These are phyloP conservation scores for Mycena sanguinolenta DNA, from an alignment of 768 basidiomycete genomes.

Conservation along the genomic window DNA sequence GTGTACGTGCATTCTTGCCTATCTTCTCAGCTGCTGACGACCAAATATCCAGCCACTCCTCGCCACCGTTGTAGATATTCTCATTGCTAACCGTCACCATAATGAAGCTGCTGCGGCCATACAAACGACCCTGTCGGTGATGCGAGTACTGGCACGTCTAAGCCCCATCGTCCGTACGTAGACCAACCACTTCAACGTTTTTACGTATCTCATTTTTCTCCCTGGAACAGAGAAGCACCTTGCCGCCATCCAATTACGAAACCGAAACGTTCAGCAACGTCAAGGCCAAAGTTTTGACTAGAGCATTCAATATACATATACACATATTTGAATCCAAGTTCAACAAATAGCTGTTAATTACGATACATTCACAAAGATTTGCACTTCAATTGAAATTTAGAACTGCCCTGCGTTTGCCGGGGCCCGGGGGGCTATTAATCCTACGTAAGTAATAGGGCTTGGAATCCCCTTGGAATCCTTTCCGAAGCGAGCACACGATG, in stretches of 20 bases:
- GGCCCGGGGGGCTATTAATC: too few relatives aligned
- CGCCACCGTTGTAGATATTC: not conserved
- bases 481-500: too few relatives aligned
- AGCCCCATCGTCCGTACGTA: constrained; percentile 14
- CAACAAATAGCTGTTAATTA: too few relatives aligned
- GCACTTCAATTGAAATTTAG: too few relatives aligned
- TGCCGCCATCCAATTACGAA: not conserved
- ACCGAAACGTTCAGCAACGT: not conserved
- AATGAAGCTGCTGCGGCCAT: not conserved
- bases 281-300: too few relatives aligned
- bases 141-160: not conserved
- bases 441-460: too few relatives aligned
- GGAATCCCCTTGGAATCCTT: too few relatives aligned
- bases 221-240: not conserved
- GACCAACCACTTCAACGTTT: not conserved
- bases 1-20: not conserved
- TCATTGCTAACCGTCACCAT: not conserved
- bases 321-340: too few relatives aligned
- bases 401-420: too few relatives aligned
- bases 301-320: too few relatives aligned
- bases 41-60: not conserved
- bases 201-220: not conserved
- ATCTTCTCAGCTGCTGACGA: not conserved
- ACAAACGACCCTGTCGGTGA: not conserved
- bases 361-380: too few relatives aligned